Percentiles rank a stretch among this genome's conserved stretches.
These are phyloP conservation scores for Hanseniaspora lachancei DNA, from an alignment of 805 yeast species.

Conservation along the genomic window DNA sequence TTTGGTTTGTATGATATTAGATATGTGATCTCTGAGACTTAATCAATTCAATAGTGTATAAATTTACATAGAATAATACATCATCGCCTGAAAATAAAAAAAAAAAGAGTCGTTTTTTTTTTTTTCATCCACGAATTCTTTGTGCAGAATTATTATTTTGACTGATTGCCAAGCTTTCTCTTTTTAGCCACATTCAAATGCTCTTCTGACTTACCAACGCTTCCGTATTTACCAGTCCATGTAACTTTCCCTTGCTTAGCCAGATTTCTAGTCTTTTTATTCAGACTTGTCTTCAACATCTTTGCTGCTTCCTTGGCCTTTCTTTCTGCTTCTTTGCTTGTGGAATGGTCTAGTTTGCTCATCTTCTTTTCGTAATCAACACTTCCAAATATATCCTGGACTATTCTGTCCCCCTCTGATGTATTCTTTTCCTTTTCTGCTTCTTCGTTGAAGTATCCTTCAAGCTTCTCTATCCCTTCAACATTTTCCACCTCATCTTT, in stretches of 20 bases:
- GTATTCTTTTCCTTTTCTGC: conserved; percentile 30
- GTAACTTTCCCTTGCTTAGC: conserved; percentile 70
- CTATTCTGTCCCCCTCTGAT: conserved; percentile 47
- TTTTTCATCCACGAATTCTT: background rate
- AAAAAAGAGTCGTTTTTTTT: background rate
- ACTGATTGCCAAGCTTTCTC: background rate
- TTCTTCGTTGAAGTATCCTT: conserved; percentile 43
- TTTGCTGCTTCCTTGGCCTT: conserved; percentile 42
- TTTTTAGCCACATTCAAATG: conserved; percentile 17
- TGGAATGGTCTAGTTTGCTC: conserved; percentile 23
- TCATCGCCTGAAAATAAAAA: background rate
- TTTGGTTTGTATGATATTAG: no score
- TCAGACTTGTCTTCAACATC: conserved; percentile 43
- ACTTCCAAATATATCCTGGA: conserved; percentile 64
- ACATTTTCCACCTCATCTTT: conserved; percentile 56
- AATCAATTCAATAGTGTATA: background rate
- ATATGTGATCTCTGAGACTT: background rate
- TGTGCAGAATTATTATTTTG: background rate
- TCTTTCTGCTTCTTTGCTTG: conserved; percentile 47
- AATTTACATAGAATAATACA: no score
- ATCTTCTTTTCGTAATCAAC: conserved; percentile 69
- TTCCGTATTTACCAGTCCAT: conserved; percentile 89
- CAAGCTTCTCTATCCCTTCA: conserved; percentile 62
- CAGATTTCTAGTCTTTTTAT: conserved; percentile 27
- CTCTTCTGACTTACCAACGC: conserved; percentile 44